Evolutionary conservation across 1,284 basidiomycete species (phyloP).

Genomic region (Coriolopsis trogii): DNA sequence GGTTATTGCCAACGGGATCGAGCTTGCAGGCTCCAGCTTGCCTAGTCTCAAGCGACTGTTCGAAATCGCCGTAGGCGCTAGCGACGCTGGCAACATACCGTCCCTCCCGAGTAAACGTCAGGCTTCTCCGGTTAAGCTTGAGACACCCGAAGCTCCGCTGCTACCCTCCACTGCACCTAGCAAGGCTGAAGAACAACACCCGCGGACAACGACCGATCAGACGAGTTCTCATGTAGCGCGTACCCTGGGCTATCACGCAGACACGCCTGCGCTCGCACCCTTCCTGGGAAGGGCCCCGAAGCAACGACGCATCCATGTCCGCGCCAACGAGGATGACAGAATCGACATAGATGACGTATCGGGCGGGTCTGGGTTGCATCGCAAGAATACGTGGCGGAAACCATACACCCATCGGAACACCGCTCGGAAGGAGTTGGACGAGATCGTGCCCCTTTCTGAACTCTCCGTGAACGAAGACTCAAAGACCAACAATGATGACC

Average conservation of each 20-base stretch:
- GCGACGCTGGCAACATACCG: constrained; percentile 10
- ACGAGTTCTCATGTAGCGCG: constrained; percentile 50
- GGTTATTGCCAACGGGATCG: constrained; percentile 53
- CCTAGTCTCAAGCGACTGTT: constrained; percentile 69
- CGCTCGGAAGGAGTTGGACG: constrained; percentile 40
- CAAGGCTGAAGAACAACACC: not conserved
- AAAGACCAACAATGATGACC: not conserved
- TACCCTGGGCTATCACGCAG: constrained; percentile 69
- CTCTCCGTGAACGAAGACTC: not conserved
- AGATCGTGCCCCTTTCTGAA: constrained; percentile 20
- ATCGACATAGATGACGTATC: constrained; percentile 45
- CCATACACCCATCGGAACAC: constrained; percentile 48
- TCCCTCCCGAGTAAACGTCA: not conserved
- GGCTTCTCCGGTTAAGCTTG: not conserved
- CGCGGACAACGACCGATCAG: not conserved
- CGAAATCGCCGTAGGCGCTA: constrained; percentile 64
- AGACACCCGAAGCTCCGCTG: not conserved
- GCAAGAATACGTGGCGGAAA: constrained; percentile 40
- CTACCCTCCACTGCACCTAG: not conserved
- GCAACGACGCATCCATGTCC: constrained; percentile 58
- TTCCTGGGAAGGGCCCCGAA: constrained; percentile 65
- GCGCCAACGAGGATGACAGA: constrained; percentile 46
- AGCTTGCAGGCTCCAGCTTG: constrained; percentile 59
- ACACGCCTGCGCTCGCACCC: constrained; percentile 70
- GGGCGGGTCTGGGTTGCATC: constrained; percentile 2